A percentile compares a stretch with the other conserved stretches of the same genome.
Conservation (phyloP, 371 early-diverging fungal genomes). For the Gilbertella persicaria region DNA sequence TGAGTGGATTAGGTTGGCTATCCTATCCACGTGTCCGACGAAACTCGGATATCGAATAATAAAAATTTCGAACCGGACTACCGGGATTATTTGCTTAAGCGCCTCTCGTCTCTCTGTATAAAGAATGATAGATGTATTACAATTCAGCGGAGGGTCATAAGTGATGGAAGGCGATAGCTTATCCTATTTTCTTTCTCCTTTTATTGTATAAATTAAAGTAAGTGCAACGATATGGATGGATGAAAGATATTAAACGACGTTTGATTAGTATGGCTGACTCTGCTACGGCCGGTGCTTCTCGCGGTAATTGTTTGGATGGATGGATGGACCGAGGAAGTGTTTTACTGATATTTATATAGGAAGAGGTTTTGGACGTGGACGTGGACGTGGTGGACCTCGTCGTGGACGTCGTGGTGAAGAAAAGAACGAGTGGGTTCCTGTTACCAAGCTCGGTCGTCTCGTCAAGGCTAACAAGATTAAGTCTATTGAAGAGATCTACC, state of each 20-base stretch:
- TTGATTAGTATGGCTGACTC: constrained; percentile 63
- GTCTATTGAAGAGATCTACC: constrained; percentile 94
- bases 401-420: constrained; percentile 85
- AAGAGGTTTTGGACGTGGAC: constrained; percentile 78
- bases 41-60: constrained; percentile 3
- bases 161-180: not conserved
- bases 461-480: constrained; percentile 91
- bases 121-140: not conserved
- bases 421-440: constrained; percentile 90
- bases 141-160: not conserved
- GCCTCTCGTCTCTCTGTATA: not conserved
- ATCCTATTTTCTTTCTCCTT: constrained; percentile 22
- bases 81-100: not conserved
- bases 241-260: not conserved
- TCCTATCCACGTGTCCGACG: not conserved
- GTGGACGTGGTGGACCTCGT: constrained; percentile 72
- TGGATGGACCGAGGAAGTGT: not conserved
- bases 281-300: constrained; percentile 79
- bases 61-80: not conserved
- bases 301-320: constrained; percentile 49
- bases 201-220: constrained; percentile 29
- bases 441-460: constrained; percentile 97
- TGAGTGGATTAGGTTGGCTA: no score
- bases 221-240: constrained; percentile 17
- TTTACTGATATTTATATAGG: constrained; percentile 18